These are phyloP conservation scores for Globisporangium viniferum DNA, from an alignment of 352 stramenopile species.

Conservation along the genomic window DNA sequence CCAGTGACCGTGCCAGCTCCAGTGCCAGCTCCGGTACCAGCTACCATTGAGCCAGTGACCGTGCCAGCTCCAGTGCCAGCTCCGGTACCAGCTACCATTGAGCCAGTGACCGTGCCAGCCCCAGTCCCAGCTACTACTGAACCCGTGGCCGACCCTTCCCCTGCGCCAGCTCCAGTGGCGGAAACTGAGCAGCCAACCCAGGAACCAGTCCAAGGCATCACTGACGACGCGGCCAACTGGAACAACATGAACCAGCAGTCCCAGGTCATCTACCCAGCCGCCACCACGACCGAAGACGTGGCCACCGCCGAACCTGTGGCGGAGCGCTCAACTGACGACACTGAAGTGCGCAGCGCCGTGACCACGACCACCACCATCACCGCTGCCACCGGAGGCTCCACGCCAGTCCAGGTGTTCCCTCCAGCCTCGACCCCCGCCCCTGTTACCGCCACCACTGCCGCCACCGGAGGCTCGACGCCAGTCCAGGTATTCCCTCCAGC, in stretches of 20 bases:
- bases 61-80: too few species aligned
- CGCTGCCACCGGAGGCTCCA: not conserved
- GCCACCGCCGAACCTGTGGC: not conserved
- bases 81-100: not conserved
- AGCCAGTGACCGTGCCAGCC: not conserved
- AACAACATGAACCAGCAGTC: conserved; percentile 19
- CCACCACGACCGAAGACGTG: not conserved
- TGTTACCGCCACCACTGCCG: not conserved
- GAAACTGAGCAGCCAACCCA: conserved; percentile 4
- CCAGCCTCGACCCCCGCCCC: not conserved
- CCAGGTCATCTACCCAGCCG: not conserved
- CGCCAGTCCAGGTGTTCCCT: not conserved
- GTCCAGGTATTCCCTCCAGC: too few species aligned
- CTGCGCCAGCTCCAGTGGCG: conserved; percentile 2
- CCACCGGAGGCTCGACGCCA: too few species aligned
- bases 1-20: not conserved
- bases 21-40: not conserved
- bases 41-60: too few species aligned
- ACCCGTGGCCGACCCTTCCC: not conserved
- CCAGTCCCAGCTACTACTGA: not conserved
- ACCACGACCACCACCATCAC: not conserved
- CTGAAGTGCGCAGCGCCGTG: not conserved
- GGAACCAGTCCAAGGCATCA: conserved; percentile 4
- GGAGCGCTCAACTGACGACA: not conserved
- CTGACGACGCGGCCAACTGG: not conserved